Base-by-base conservation (phyloP, 176 grass and related monocot species). In the Dactylis glomerata region DNA sequence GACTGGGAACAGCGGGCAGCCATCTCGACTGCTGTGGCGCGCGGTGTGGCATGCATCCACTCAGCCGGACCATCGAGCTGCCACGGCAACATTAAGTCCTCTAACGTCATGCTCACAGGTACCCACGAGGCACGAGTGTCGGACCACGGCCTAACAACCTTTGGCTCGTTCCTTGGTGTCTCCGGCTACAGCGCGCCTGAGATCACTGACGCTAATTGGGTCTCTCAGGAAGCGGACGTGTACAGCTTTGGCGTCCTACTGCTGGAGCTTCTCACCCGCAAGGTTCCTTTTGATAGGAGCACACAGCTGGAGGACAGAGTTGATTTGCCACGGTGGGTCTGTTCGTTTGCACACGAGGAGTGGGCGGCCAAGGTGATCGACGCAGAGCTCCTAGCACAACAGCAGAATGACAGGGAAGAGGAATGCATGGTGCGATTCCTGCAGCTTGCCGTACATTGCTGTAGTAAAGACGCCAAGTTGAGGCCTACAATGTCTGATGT, bases 61-160 rank as follows among this genome's bases (percentile, higher is more conserved):
- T 26, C 62, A 6, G 73, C 62, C 1, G 75, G 61, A 38, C 57
- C 84, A 8, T 67, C 28, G n/a, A 44, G 49, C 42, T 51, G 24
- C 42, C 84, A 86, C 5, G 84, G 84, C 32, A 86, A 86, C 75
- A 57, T 86, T 46, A 86, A 71, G 14, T 86, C 84, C 10, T 86
- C 84, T 4, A 86, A 86, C 31, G 33, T 86, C 62, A 61, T 86
- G 47, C 74, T 86, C 74, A 68, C 30, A 61, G 22, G 74, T 22
- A 33, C 59, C 10, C 22, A 86, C 33, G 62, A 80, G 23, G 84
- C 75, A 5, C 28, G 61, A 1, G 34, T 81, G 27, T 79, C 84
- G 23, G 77, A 86, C 10, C 77, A 86, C 11, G 51, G 77, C 27
- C 71, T 75, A 11, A 44, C 4, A 26, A 71, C 37, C 2, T 38